A percentile compares a stretch with the other conserved stretches of the same genome.
phyloP scores from a whole-genome alignment of 2,329 filamentous ascomycete genomes.

The Microcyclosporella mali region DNA sequence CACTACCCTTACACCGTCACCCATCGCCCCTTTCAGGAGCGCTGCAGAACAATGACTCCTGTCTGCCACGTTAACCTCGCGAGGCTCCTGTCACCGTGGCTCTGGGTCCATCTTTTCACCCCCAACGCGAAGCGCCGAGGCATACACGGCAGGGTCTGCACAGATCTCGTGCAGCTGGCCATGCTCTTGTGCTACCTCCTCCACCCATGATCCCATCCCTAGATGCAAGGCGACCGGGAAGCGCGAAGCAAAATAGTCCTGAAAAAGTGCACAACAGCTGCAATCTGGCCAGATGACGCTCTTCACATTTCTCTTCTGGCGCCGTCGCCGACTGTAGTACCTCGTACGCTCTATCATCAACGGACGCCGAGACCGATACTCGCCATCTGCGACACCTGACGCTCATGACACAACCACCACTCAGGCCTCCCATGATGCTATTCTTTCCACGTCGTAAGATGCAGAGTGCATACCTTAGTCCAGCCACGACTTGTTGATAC shows the following conservation, averaged over 20 bases:
- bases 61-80: slow-evolving; percentile 23
- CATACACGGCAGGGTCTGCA: slow-evolving; percentile 14
- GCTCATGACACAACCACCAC: slow-evolving; percentile 1
- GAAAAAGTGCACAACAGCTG: slow-evolving; percentile 4
- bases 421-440: slow-evolving; percentile 1
- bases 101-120: slow-evolving; percentile 8
- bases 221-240: slow-evolving; percentile 4
- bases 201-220: no score
- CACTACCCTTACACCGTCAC: no score
- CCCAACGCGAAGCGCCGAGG: slow-evolving; percentile 13
- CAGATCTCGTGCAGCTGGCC: slow-evolving; percentile 19
- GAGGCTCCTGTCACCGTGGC: slow-evolving; percentile 23
- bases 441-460: slow-evolving; percentile 7
- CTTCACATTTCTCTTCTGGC: slow-evolving; percentile 2
- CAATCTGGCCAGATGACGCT: not conserved
- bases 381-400: not conserved
- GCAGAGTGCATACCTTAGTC: slow-evolving; percentile 13
- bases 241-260: slow-evolving; percentile 10
- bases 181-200: slow-evolving; percentile 8
- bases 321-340: slow-evolving; percentile 2
- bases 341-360: not conserved
- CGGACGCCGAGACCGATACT: not conserved
- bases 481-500: slow-evolving; percentile 6
- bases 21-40: slow-evolving; percentile 3
- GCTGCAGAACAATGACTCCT: slow-evolving; percentile 3